A percentile compares a stretch with the other conserved stretches of the same genome.
Evolutionary conservation across 2,329 filamentous ascomycete genomes (phyloP).

Genomic region (Lithohypha guttulata): DNA sequence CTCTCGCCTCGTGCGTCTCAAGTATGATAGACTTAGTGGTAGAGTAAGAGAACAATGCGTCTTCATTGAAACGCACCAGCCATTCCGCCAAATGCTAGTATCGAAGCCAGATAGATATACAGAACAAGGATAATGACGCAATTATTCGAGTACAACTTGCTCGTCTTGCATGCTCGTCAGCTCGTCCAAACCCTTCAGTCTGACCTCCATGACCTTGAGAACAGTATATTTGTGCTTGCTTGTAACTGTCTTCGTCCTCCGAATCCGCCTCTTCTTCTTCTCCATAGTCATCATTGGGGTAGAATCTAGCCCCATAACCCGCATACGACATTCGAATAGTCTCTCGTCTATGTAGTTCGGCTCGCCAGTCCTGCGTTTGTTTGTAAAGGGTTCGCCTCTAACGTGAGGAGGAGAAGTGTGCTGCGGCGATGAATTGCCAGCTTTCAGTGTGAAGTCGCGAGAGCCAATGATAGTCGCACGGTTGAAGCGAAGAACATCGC

Average conservation of each 20-base stretch:
- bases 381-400: slow-evolving; percentile 15
- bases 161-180: slow-evolving; percentile 35
- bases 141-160: slow-evolving; percentile 24
- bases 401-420: slow-evolving; percentile 29
- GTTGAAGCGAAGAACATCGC: slow-evolving; percentile 80
- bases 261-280: slow-evolving; percentile 55
- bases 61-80: no score
- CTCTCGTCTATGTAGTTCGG: slow-evolving; percentile 61
- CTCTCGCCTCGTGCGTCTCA: no score
- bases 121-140: no score
- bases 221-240: slow-evolving; percentile 91
- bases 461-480: slow-evolving; percentile 73
- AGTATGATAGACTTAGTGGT: no score
- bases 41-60: no score
- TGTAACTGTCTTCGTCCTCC: slow-evolving; percentile 59
- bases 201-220: slow-evolving; percentile 71
- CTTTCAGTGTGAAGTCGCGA: slow-evolving; percentile 81
- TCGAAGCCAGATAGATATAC: no score
- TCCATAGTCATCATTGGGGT: slow-evolving; percentile 50
- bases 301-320: slow-evolving; percentile 72
- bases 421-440: slow-evolving; percentile 29
- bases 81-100: no score
- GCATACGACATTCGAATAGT: slow-evolving; percentile 74
- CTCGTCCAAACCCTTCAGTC: slow-evolving; percentile 50
- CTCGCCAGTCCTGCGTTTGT: slow-evolving; percentile 17